Evolutionary conservation across 2,329 filamentous ascomycete genomes (phyloP).

Genomic region (Sporothrix inflata): DNA sequence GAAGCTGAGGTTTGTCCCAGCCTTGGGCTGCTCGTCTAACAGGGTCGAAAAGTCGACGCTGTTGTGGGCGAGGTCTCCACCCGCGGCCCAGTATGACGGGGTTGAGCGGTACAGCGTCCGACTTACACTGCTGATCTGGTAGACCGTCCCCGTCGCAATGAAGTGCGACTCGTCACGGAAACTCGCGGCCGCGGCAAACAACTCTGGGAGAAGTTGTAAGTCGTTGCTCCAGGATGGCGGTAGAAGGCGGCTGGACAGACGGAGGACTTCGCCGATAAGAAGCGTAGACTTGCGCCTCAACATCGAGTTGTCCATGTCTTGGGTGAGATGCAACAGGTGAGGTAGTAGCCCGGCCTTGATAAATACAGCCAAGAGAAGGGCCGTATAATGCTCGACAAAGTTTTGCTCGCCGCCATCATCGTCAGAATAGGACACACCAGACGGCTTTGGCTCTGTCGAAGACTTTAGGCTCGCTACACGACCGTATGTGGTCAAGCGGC

Average conservation of each 20-base stretch:
- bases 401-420: constrained; percentile 76
- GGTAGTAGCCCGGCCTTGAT: constrained; percentile 77
- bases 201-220: constrained; percentile 83
- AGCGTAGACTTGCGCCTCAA: constrained; percentile 88
- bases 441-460: constrained; percentile 47
- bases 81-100: constrained; percentile 49
- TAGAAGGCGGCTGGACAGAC: constrained; percentile 82
- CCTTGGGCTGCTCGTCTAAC: constrained; percentile 62
- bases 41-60: constrained; percentile 51
- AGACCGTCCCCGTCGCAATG: constrained; percentile 85
- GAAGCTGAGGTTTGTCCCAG: constrained; percentile 52
- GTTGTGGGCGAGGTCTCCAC: constrained; percentile 41
- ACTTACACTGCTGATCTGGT: constrained; percentile 97
- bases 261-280: constrained; percentile 86
- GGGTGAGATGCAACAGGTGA: constrained; percentile 65
- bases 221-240: constrained; percentile 81
- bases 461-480: constrained; percentile 82
- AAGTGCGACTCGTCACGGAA: constrained; percentile 75
- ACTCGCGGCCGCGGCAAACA: constrained; percentile 76
- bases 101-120: constrained; percentile 84
- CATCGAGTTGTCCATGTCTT: constrained; percentile 67
- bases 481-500: constrained; percentile 94
- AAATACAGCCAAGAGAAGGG: constrained; percentile 81
- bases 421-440: constrained; percentile 55
- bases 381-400: constrained; percentile 91